Conservation (phyloP, 1,284 basidiomycete genomes). For the Kalmanozyma brasiliensis region DNA sequence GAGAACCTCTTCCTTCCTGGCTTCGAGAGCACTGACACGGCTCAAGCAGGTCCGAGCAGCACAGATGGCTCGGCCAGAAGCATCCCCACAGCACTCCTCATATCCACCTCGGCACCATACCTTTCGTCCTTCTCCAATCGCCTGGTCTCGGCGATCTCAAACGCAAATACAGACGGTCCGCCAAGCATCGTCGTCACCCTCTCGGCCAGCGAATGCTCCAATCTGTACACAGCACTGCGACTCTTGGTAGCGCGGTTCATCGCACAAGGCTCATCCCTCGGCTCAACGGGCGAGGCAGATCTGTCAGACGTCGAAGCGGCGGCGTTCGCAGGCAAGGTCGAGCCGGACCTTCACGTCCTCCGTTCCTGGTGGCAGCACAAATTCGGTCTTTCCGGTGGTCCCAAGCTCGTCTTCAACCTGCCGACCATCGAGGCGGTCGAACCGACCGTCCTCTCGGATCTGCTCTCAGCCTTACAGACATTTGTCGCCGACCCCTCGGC, state of each 20-base stretch:
- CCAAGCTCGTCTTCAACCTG: conserved; percentile 32
- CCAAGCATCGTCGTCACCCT: conserved; percentile 42
- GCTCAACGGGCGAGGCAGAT: not conserved
- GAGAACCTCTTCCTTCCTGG: conserved; percentile 40
- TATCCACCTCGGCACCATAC: conserved; percentile 38
- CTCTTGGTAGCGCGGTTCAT: conserved; percentile 48
- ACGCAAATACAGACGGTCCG: conserved; percentile 2
- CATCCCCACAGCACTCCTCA: conserved; percentile 45
- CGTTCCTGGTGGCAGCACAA: conserved; percentile 30
- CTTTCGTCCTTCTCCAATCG: conserved; percentile 40
- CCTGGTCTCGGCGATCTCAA: conserved; percentile 37
- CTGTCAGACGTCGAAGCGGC: conserved; percentile 26
- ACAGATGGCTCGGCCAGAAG: conserved; percentile 13
- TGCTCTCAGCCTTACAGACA: conserved; percentile 40
- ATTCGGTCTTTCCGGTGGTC: conserved; percentile 24
- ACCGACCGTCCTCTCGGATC: conserved; percentile 42
- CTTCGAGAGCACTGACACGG: conserved; percentile 17
- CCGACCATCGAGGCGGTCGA: conserved; percentile 44
- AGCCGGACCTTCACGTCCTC: conserved; percentile 36
- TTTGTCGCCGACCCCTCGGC: conserved; percentile 28
- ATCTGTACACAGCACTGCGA: conserved; percentile 37
- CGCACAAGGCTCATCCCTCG: conserved; percentile 21
- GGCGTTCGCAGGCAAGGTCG: conserved; percentile 36
- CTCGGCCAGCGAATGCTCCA: conserved; percentile 39
- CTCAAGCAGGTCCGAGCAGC: not conserved